phyloP scores from a whole-genome alignment of 202 grass and related monocot species.

The Carex arenaria region DNA sequence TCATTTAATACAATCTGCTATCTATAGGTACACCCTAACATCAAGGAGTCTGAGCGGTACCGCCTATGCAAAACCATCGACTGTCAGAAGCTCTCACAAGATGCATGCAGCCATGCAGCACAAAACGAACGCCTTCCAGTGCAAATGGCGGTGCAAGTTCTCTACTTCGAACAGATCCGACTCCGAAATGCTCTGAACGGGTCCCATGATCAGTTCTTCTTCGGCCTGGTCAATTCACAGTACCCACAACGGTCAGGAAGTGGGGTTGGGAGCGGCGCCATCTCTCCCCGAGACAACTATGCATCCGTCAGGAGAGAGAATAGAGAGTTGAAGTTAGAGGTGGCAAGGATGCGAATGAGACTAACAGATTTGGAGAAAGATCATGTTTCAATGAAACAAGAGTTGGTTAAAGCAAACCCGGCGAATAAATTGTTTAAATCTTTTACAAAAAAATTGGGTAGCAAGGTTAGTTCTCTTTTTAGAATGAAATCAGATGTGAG shows the following conservation, averaged over 20 bases:
- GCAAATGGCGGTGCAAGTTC: slow-evolving; percentile 90
- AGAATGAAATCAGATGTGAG: slow-evolving; percentile 50
- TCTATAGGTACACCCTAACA: slow-evolving; percentile 77
- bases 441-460: slow-evolving; percentile 57
- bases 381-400: slow-evolving; percentile 83
- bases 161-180: slow-evolving; percentile 91
- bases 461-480: slow-evolving; percentile 50
- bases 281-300: slow-evolving; percentile 95
- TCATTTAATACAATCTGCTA: not conserved
- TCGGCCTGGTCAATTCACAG: slow-evolving; percentile 33
- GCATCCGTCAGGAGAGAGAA: slow-evolving; percentile 87
- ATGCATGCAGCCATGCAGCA: slow-evolving; percentile 89
- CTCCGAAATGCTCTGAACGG: slow-evolving; percentile 53
- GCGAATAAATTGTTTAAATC: slow-evolving; percentile 61
- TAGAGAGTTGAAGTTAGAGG: slow-evolving; percentile 85
- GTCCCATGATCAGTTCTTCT: slow-evolving; percentile 59
- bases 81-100: slow-evolving; percentile 82
- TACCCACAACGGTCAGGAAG: slow-evolving; percentile 54
- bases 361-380: slow-evolving; percentile 95
- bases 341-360: slow-evolving; percentile 88
- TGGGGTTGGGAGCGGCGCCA: slow-evolving; percentile 61
- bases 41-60: slow-evolving; percentile 89
- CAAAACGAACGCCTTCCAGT: slow-evolving; percentile 89
- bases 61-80: slow-evolving; percentile 84
- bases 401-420: slow-evolving; percentile 61